A percentile compares a stretch with the other conserved stretches of the same genome.
Evolutionary conservation across 306 rosid genomes (phyloP).

Genomic region (Dryas drummondii): DNA sequence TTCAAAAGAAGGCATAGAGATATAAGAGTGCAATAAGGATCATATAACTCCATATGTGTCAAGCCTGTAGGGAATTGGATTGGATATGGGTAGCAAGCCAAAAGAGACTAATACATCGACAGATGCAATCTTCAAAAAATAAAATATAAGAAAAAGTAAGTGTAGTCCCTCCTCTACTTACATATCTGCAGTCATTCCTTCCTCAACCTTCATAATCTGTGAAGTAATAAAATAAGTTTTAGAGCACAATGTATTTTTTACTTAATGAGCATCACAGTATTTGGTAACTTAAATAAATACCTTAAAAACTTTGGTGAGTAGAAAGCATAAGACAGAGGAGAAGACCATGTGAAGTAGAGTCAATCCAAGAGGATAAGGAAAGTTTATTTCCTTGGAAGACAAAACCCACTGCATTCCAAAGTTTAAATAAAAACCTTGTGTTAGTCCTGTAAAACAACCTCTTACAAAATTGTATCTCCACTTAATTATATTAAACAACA

Average conservation of each 20-base stretch:
- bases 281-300: slow-evolving; percentile 33
- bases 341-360: slow-evolving; percentile 98
- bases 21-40: background rate
- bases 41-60: slow-evolving; percentile 2
- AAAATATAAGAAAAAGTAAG: slow-evolving; percentile 19
- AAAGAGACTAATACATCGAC: slow-evolving; percentile 6
- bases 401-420: slow-evolving; percentile 83
- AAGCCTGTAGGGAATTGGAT: background rate
- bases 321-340: slow-evolving; percentile 86
- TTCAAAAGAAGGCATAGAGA: background rate
- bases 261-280: slow-evolving; percentile 14
- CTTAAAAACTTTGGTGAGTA: slow-evolving; percentile 84
- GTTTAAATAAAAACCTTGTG: slow-evolving; percentile 15
- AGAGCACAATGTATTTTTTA: slow-evolving; percentile 12
- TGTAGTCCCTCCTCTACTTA: slow-evolving; percentile 42
- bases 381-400: slow-evolving; percentile 95
- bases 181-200: slow-evolving; percentile 96
- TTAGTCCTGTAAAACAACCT: slow-evolving; percentile 30
- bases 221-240: slow-evolving; percentile 16
- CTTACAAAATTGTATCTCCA: slow-evolving; percentile 1
- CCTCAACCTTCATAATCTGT: slow-evolving; percentile 92
- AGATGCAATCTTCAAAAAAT: slow-evolving; percentile 9
- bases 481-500: background rate
- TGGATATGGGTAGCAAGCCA: background rate
- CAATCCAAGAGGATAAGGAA: slow-evolving; percentile 95